These are phyloP conservation scores for Colletotrichum liriopes DNA, from an alignment of 2,329 filamentous ascomycete genomes.

Conservation along the genomic window DNA sequence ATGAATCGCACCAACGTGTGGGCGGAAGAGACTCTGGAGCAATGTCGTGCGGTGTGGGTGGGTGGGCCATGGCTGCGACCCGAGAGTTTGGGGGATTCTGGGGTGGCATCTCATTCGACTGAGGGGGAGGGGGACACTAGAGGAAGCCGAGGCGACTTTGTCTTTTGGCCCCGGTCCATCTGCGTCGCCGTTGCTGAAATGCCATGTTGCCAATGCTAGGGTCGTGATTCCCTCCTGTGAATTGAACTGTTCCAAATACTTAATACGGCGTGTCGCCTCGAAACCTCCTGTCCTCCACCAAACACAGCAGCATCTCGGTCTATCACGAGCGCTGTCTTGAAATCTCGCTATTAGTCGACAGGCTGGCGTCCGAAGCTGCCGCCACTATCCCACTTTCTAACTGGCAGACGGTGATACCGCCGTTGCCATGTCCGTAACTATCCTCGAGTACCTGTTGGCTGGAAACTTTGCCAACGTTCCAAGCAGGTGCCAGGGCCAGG, in stretches of 20 bases:
- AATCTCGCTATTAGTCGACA: neutral
- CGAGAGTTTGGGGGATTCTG: conserved; percentile 31
- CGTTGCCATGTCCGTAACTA: neutral
- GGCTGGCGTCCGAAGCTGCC: neutral
- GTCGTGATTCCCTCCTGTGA: neutral
- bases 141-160: neutral
- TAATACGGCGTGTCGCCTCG: neutral
- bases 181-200: neutral
- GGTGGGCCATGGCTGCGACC: conserved; percentile 32
- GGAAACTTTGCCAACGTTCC: neutral
- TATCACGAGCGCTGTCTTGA: neutral
- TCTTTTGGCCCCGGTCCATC: neutral
- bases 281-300: neutral
- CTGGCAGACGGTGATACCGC: neutral
- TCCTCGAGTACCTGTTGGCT: neutral
- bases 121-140: neutral
- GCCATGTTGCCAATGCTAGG: neutral
- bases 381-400: neutral
- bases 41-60: conserved; percentile 34
- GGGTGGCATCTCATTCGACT: conserved; percentile 16
- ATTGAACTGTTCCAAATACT: neutral
- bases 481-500: neutral
- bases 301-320: neutral
- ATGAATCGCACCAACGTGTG: conserved; percentile 32
- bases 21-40: neutral